phyloP scores from a whole-genome alignment of 495 filamentous ascomycete species.

The Lentithecium fluviatile region DNA sequence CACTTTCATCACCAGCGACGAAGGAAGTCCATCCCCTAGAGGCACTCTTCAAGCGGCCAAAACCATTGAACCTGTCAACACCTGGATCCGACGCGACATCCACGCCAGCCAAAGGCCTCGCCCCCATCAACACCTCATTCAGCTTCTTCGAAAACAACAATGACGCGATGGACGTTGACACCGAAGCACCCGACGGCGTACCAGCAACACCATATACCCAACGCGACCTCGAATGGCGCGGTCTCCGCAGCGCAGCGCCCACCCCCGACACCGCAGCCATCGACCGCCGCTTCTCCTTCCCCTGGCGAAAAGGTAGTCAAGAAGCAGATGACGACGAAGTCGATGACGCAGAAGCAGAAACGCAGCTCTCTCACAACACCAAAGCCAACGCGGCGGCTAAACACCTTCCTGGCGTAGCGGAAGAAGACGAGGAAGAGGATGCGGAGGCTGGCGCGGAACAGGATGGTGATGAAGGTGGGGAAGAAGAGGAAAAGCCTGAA shows the following conservation, averaged over 20 bases:
- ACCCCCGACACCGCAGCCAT: conserved; percentile 91
- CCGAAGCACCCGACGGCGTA: conserved; percentile 41
- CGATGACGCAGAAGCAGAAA: conserved; percentile 39
- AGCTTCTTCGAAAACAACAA: conserved; percentile 58
- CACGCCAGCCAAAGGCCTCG: conserved; percentile 44
- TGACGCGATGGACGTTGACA: conserved; percentile 42
- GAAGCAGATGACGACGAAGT: conserved; percentile 43
- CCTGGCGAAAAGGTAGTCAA: conserved; percentile 31
- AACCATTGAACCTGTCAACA: conserved; percentile 8
- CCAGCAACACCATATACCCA: conserved; percentile 81
- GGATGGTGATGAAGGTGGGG: conserved; percentile 20
- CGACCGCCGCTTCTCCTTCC: conserved; percentile 51
- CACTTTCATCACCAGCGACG: conserved; percentile 24
- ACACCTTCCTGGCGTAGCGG: conserved; percentile 36
- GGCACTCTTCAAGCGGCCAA: conserved; percentile 77
- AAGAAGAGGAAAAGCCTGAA: conserved; percentile 50
- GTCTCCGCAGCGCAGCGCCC: conserved; percentile 79
- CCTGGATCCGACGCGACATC: conserved; percentile 40
- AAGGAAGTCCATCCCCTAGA: conserved; percentile 79
- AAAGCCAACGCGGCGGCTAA: conserved; percentile 24
- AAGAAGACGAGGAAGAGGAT: conserved; percentile 39
- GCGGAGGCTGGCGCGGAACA: conserved; percentile 37
- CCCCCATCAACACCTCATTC: conserved; percentile 54
- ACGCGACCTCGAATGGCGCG: conserved; percentile 70
- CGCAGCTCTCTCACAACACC: conserved; percentile 27